These are phyloP conservation scores for Coelastrella sp. DNA, from an alignment of 139 green algal species.

Conservation along the genomic window DNA sequence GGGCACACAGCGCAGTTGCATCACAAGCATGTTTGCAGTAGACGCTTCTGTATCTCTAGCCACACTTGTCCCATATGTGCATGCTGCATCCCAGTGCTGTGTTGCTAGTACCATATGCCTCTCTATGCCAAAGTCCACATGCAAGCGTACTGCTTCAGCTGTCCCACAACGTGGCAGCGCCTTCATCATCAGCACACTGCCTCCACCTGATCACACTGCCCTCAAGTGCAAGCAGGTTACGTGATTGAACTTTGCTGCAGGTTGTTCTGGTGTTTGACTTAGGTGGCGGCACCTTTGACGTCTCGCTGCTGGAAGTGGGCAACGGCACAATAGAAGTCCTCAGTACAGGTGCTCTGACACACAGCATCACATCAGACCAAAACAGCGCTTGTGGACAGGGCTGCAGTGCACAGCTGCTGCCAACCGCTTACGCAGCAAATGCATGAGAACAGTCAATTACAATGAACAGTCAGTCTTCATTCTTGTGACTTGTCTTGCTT, in stretches of 20 bases:
- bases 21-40: no score
- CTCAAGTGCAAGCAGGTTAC: neutral
- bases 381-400: neutral
- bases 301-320: constrained; percentile 89
- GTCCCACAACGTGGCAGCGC: no score
- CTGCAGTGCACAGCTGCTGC: neutral
- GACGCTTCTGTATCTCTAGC: no score
- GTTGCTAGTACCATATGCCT: neutral
- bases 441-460: no score
- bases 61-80: neutral
- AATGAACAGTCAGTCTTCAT: neutral
- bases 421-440: neutral
- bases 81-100: neutral
- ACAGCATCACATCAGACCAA: no score
- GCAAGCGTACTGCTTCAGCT: neutral
- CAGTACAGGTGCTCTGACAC: constrained; percentile 65
- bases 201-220: neutral
- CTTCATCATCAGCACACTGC: no score
- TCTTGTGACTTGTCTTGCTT: neutral
- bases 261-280: constrained; percentile 92
- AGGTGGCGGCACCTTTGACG: constrained; percentile 91
- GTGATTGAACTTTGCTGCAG: constrained; percentile 16
- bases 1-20: no score
- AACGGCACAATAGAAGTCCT: constrained; percentile 90
- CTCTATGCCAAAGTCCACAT: neutral